Conservation (phyloP, 768 basidiomycete species). For the Leccinum olivaceopallidum region DNA sequence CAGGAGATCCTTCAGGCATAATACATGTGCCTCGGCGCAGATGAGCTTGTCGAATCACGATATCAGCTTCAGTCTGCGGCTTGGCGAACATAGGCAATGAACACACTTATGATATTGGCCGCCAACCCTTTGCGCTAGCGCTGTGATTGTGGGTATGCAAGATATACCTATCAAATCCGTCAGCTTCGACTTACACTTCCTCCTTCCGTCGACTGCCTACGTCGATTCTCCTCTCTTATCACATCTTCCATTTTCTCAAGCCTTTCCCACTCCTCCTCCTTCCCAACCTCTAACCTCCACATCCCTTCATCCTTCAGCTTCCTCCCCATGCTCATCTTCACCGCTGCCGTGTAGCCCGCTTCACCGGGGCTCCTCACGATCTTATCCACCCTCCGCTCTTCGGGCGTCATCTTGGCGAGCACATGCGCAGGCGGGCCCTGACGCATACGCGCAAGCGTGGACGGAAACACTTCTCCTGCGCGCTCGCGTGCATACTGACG, state of each 20-base stretch:
- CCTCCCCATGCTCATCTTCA: slow-evolving; percentile 58
- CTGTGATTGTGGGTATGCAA: neutral
- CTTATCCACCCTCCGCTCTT: slow-evolving; percentile 48
- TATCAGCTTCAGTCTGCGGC: no score
- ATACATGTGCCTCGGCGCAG: no score
- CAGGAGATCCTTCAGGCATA: no score
- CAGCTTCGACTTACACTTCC: neutral
- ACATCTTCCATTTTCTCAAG: slow-evolving; percentile 29
- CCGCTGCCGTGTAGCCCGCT: slow-evolving; percentile 68
- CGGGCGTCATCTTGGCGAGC: slow-evolving; percentile 49
- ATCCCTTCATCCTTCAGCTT: slow-evolving; percentile 40
- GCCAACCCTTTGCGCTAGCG: no score
- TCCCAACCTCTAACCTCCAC: slow-evolving; percentile 38
- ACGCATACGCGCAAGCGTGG: slow-evolving; percentile 47
- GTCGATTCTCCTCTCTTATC: slow-evolving; percentile 34
- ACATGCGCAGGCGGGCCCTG: slow-evolving; percentile 67
- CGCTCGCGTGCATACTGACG: slow-evolving; percentile 59
- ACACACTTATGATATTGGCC: no score
- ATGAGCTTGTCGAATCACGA: no score
- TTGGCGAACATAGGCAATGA: no score
- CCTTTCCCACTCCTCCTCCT: slow-evolving; percentile 23
- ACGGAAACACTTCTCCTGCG: slow-evolving; percentile 56
- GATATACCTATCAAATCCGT: slow-evolving; percentile 8
- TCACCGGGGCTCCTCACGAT: slow-evolving; percentile 54
- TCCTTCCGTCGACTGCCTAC: slow-evolving; percentile 7